Evolutionary conservation across 345 rosid species (phyloP), one percentile per base, ranked within the genome.

Genomic region (Syzygium jambos): DNA sequence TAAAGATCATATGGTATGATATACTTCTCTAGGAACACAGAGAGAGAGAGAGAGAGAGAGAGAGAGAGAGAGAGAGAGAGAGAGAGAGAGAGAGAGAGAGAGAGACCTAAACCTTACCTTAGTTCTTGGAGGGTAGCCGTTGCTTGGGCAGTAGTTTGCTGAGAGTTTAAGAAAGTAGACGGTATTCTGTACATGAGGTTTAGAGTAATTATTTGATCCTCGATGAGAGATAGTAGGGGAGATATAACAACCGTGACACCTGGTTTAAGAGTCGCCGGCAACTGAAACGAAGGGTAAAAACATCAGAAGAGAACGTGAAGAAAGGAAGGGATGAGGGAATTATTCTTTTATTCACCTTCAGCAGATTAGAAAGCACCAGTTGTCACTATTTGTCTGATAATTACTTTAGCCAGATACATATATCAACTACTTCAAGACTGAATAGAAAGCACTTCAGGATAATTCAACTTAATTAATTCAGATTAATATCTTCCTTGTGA

Each of bases 241-340:
- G 98, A 96, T 88, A 97, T 89, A 85, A 97, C 99, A 91, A 96
- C 92, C 61, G 98, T 95, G 61, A 96, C 98, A 49, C 99, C 98
- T 23, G 94, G 93, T 90, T 95, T 95, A 78, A 96, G 93, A 86
- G 95, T 93, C 25, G 98, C 98, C 83, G 98, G 98, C 85, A 96
- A 98, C 98, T 97, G 95, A 41, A 83, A 65, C 59, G 84, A 88
- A 8, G 29, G 2, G 51, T 4, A 51, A 25, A 30, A 41, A 3
- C 23, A 65, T 56, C 43, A 16, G 19, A 49, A 29, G 10, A 54
- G 57, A 7, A 54, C 57, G 7, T 54, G 57, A 54, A 54, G 57
- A 54, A 54, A 54, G 57, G 57, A n/a, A n/a, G n/a, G n/a, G n/a
- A n/a, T n/a, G n/a, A n/a, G n/a, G n/a, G n/a, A n/a, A n/a, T n/a